Conservation (phyloP, 1,284 basidiomycete genomes). For the Leccinum glutinopallens region DNA sequence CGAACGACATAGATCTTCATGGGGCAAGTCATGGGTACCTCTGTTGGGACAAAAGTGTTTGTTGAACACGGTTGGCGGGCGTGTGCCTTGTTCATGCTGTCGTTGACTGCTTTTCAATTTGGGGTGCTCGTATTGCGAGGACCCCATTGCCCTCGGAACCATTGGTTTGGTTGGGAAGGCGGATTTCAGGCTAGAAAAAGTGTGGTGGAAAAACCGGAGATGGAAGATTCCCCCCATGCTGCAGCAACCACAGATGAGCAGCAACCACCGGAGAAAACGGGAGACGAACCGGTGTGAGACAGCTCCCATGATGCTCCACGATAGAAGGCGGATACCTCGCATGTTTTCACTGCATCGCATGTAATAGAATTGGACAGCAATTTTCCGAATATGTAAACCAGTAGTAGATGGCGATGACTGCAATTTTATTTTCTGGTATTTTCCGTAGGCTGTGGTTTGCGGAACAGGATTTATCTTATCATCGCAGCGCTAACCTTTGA, state of each 20-base stretch:
- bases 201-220: conserved; percentile 20
- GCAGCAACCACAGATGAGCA: not conserved
- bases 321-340: conserved; percentile 5
- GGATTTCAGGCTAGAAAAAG: conserved; percentile 44
- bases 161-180: conserved; percentile 62
- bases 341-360: not conserved
- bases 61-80: conserved; percentile 62
- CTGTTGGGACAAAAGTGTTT: conserved; percentile 63
- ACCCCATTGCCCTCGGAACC: conserved; percentile 51
- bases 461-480: not conserved
- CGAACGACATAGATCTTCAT: conserved; percentile 46
- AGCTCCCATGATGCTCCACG: not conserved
- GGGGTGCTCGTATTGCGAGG: conserved; percentile 50
- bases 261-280: conserved; percentile 12
- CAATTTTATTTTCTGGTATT: not conserved
- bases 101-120: conserved; percentile 49
- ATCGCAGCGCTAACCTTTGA: no score
- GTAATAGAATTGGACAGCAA: not conserved
- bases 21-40: conserved; percentile 67
- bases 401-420: not conserved
- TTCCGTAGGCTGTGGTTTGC: not conserved
- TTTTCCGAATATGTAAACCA: not conserved
- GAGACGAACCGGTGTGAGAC: not conserved
- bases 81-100: conserved; percentile 53
- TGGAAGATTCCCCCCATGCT: not conserved